Evolutionary conservation across 768 basidiomycete genomes (phyloP).

Genomic region (Tricholoma furcatifolium): DNA sequence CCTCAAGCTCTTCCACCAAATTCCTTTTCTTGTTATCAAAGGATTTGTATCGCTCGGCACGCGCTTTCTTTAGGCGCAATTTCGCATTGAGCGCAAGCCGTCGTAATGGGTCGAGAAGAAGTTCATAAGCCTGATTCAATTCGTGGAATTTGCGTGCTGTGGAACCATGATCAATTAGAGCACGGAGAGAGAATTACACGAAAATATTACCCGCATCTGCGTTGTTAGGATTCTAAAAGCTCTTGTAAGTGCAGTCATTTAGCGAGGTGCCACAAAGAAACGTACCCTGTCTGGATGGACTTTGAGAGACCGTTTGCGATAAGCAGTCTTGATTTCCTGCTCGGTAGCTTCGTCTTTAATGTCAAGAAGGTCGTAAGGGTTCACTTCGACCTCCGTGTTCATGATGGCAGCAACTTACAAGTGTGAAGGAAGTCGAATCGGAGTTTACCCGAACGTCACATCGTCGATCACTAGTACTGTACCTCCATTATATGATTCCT

Average conservation of each 20-base stretch:
- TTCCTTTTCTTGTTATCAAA: slow-evolving; percentile 74
- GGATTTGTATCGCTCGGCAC: slow-evolving; percentile 64
- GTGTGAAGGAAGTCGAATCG: too few species aligned
- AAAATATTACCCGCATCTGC: slow-evolving; percentile 64
- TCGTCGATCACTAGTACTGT: too few species aligned
- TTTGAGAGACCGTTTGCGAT: slow-evolving; percentile 76
- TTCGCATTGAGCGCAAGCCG: slow-evolving; percentile 80
- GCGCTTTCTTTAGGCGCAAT: slow-evolving; percentile 66
- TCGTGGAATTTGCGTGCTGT: slow-evolving; percentile 80
- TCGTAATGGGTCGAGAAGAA: slow-evolving; percentile 77
- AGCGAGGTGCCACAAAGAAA: slow-evolving; percentile 10
- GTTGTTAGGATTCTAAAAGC: slow-evolving; percentile 70
- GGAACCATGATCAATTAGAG: background rate
- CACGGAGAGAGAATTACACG: background rate
- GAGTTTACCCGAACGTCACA: too few species aligned
- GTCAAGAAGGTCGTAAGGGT: slow-evolving; percentile 73
- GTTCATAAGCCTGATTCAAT: slow-evolving; percentile 76
- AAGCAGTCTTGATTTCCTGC: slow-evolving; percentile 76
- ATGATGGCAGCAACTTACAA: slow-evolving; percentile 3
- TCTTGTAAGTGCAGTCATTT: background rate
- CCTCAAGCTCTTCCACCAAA: slow-evolving; percentile 77
- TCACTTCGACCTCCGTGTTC: slow-evolving; percentile 53
- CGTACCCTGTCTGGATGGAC: slow-evolving; percentile 85
- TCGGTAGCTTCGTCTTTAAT: slow-evolving; percentile 67
- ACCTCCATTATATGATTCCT: too few species aligned